Conservation (phyloP, 768 basidiomycete species). For the Hortiboletus campestris region DNA sequence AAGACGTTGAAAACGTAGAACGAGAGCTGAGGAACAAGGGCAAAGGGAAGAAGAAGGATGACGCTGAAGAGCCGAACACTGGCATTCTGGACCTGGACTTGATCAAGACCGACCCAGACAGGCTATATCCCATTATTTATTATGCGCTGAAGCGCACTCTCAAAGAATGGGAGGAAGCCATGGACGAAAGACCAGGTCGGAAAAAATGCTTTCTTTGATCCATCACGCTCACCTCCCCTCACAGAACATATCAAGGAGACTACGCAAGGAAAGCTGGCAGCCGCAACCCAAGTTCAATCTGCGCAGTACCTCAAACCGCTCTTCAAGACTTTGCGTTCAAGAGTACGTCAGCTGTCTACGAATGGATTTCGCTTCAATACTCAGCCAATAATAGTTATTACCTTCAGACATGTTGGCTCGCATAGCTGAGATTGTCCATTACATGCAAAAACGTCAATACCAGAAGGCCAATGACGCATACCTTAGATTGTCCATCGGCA, state of each 20-base stretch:
- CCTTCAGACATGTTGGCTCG: slow-evolving; percentile 81
- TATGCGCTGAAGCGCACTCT: slow-evolving; percentile 89
- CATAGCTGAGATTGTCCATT: slow-evolving; percentile 90
- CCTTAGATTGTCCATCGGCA: slow-evolving; percentile 94
- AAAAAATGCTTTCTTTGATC: neutral
- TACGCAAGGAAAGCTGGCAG: slow-evolving; percentile 89
- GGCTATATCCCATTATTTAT: slow-evolving; percentile 95
- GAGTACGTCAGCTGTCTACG: slow-evolving; percentile 52
- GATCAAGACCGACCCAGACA: slow-evolving; percentile 90
- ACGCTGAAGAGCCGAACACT: slow-evolving; percentile 45
- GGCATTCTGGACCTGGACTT: slow-evolving; percentile 76
- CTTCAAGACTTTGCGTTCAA: slow-evolving; percentile 84
- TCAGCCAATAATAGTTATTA: slow-evolving; percentile 52
- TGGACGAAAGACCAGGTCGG: slow-evolving; percentile 90
- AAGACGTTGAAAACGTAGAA: slow-evolving; percentile 83
- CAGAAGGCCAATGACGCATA: slow-evolving; percentile 97
- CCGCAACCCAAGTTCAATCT: slow-evolving; percentile 93
- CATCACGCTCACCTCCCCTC: neutral
- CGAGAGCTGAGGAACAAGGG: slow-evolving; percentile 59
- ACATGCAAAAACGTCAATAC: slow-evolving; percentile 96
- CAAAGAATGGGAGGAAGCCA: slow-evolving; percentile 95
- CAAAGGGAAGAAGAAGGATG: slow-evolving; percentile 59
- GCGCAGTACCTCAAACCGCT: slow-evolving; percentile 96
- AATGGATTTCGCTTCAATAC: neutral
- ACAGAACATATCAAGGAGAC: slow-evolving; percentile 83